These are phyloP conservation scores for Neonothopanus nambi DNA, from an alignment of 1,284 basidiomycete species.

Conservation along the genomic window DNA sequence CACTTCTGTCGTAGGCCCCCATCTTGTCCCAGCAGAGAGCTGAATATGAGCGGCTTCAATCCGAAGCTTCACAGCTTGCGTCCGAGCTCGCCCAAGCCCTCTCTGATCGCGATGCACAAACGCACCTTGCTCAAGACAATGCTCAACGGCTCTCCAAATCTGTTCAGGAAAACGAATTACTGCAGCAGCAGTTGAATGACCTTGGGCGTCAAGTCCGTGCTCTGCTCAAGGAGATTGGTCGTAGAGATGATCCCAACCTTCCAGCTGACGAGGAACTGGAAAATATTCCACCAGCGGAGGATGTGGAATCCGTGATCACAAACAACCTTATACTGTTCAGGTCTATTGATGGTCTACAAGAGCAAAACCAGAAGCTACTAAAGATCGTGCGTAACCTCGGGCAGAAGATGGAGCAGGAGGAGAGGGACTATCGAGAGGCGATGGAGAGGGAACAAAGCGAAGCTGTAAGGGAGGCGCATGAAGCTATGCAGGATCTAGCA, in stretches of 20 bases:
- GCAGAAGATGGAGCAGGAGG: constrained; percentile 75
- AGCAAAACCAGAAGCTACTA: constrained; percentile 89
- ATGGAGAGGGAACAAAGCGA: constrained; percentile 75
- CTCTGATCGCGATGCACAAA: constrained; percentile 62
- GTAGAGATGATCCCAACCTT: constrained; percentile 81
- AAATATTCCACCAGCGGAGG: constrained; percentile 42
- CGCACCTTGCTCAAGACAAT: constrained; percentile 50
- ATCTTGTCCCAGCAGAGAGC: constrained; percentile 82
- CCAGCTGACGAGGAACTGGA: constrained; percentile 74
- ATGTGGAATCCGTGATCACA: constrained; percentile 81
- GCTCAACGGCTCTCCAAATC: constrained; percentile 65
- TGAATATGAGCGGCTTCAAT: constrained; percentile 80
- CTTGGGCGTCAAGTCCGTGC: constrained; percentile 84
- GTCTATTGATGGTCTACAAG: constrained; percentile 78
- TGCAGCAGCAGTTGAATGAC: constrained; percentile 82
- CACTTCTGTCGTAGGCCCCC: constrained; percentile 65
- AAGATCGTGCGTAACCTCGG: constrained; percentile 82
- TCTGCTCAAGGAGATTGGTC: constrained; percentile 77
- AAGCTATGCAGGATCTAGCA: constrained; percentile 80
- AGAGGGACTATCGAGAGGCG: constrained; percentile 64
- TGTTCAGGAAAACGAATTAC: constrained; percentile 66
- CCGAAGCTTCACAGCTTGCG: constrained; percentile 79
- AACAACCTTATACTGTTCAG: constrained; percentile 89
- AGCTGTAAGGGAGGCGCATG: constrained; percentile 85
- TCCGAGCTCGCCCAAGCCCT: constrained; percentile 75